A percentile compares a stretch with the other conserved stretches of the same genome.
These are phyloP conservation scores for Heterobasidion occidentale DNA, from an alignment of 1,284 basidiomycete genomes.

Conservation along the genomic window DNA sequence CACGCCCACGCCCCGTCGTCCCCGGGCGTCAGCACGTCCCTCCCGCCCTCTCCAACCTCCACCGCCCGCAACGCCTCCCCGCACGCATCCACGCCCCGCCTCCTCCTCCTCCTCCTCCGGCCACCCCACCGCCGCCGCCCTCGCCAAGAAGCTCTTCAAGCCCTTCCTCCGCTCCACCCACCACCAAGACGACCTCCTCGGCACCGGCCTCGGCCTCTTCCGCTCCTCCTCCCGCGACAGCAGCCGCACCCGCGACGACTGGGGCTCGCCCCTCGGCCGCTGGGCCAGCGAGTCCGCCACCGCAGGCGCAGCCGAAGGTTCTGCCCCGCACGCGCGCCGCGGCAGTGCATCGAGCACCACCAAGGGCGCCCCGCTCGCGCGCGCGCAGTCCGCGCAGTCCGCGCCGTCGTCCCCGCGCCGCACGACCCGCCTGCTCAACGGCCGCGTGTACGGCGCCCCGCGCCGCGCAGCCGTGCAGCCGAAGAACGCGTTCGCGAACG, in stretches of 20 bases:
- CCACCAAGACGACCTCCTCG: conserved; percentile 2
- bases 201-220: conserved; percentile 17
- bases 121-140: conserved; percentile 8
- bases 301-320: conserved; percentile 7
- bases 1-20: conserved; percentile 9
- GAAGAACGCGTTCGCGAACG: conserved; percentile 26
- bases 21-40: conserved; percentile 4
- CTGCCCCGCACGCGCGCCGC: neutral
- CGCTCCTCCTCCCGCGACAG: conserved; percentile 25
- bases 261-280: conserved; percentile 7
- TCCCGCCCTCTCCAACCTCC: conserved; percentile 13
- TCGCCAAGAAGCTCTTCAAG: conserved; percentile 17
- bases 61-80: conserved; percentile 1
- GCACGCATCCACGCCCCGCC: conserved; percentile 2
- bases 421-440: conserved; percentile 49
- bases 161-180: conserved; percentile 13
- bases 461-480: conserved; percentile 13
- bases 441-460: conserved; percentile 63
- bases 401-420: conserved; percentile 1
- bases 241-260: conserved; percentile 6
- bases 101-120: neutral
- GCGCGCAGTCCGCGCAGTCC: conserved; percentile 17
- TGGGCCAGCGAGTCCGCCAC: conserved; percentile 5
- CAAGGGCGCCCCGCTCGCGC: conserved; percentile 14
- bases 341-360: neutral